Base-by-base conservation (phyloP, 2,329 filamentous ascomycete species). In the Tolypocladium tundrense region DNA sequence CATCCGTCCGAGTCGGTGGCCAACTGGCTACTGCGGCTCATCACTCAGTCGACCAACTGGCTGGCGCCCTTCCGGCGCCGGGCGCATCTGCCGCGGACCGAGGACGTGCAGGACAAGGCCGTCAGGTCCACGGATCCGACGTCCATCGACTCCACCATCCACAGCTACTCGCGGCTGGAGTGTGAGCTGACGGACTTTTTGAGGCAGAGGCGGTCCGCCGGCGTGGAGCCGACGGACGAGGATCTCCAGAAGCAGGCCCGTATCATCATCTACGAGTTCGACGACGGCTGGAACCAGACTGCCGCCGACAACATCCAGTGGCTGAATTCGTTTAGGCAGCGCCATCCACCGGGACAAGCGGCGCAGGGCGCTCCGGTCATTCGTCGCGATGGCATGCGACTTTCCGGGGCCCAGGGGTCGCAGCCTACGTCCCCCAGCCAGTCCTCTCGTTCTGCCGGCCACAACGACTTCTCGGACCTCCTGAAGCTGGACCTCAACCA, bases 231-330 rank as follows among this genome's bases (percentile, higher is more conserved):
- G 0, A 75, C 75, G 0, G 80, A 86, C 59, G 75, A 75, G 2
- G 79, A 81, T 52, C 67, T 87, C 43, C 83, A 85, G 63, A 72
- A 72, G 35, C 74, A 84, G 63, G 83, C 82, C 27, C 78, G 84
- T 60, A 74, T 84, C 55, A 83, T 86, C 63, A 82, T 86, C 27
- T 86, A 84, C 68, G 82, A 84, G 53, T 79, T 76, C 59, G 81
- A 85, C 56, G 83, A 86, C 62, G 78, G 77, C 11, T 86, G 83
- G 82, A 86, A 86, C 61, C 83, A 85, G 64, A 87, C 83, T 1
- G 79, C 78, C 0, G 80, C 82, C 3, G 83, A 87, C 61, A 81
- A 83, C 60, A 61, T 71, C 3, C 68, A 73, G 4, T 85, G 82
- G 79, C 72, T 86, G 1, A 67, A 71, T 4, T 70, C 75, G 14